These are phyloP conservation scores for Carex myosuroides DNA, from an alignment of 176 grass and related monocot genomes.

Conservation along the genomic window DNA sequence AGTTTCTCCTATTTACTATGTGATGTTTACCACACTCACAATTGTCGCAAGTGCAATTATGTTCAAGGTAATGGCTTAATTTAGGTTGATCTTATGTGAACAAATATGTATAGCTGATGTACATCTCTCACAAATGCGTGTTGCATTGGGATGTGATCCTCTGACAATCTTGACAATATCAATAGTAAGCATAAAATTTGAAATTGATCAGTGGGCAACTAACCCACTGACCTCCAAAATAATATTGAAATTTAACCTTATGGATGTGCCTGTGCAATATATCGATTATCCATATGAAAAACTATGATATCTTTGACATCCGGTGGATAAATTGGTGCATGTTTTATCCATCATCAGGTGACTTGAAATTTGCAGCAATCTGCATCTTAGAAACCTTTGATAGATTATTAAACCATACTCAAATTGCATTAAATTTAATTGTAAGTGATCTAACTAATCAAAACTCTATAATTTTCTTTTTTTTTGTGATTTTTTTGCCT, in stretches of 20 bases:
- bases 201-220: not conserved
- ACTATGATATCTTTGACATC: not conserved
- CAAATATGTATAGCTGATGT: not conserved
- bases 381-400: not conserved
- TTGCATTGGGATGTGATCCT: not conserved
- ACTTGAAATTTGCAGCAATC: not conserved
- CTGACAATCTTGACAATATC: not conserved
- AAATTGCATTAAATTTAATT: too few species aligned
- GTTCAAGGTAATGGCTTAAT: conserved; percentile 66
- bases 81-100: not conserved
- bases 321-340: not conserved
- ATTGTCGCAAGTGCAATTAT: conserved; percentile 92
- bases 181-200: not conserved
- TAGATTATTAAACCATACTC: not conserved
- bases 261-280: not conserved
- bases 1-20: conserved; percentile 93
- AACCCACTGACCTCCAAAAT: too few species aligned
- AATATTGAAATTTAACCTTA: not conserved
- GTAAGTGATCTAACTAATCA: too few species aligned
- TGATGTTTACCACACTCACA: conserved; percentile 91
- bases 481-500: too few species aligned
- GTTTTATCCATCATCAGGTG: not conserved
- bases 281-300: not conserved
- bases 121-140: not conserved
- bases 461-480: too few species aligned